Base-by-base conservation (phyloP, 2,329 filamentous ascomycete species). In the Exophiala aquamarina region DNA sequence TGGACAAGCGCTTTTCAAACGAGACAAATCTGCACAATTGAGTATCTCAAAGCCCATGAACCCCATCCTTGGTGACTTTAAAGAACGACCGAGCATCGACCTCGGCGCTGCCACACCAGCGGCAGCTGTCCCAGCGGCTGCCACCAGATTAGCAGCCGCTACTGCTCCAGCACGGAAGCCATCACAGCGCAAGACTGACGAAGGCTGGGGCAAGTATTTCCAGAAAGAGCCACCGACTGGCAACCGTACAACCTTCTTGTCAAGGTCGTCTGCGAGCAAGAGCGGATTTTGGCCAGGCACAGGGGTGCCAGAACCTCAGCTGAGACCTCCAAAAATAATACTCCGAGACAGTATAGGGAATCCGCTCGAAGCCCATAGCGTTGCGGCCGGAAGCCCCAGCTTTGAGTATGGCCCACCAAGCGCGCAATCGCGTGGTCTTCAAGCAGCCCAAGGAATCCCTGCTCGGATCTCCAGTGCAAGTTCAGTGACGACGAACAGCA, bases 121-220 rank as follows among this genome's bases (percentile, higher is more conserved):
- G 10, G 35, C 38, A 35, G 55, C 57, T 2, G 58, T 55, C 4
- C 50, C 54, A 18, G 41, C 52, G 9, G 32, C 35, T 13, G 29
- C 49, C 7, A 44, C 49, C 4, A 20, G 18, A 32, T 47, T 45
- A 10, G 42, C 46, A 13, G 26, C 43, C 13, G 36, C 32, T 20
- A 26, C 49, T n/a, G 41, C 20, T 3, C 40, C 46, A 13, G 33
- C 44, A 10, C 49, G 48, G 42, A 57, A 55, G 19, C 39, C 44
- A 10, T 58, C 56, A n/a, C 57, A 73, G 47, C 66, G 71, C 31
- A 65, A 63, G 26, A 73, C 72, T 1, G 67, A 74, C 37, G 72
- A 72, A 55, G 72, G 71, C 34, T 76, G 73, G 73, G 65, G 68
- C 50, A 71, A 69, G 43, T 76, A 76, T 58, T 76, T 75, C 58